Conservation (phyloP, 768 basidiomycete genomes). For the Leccinellum rugosiceps region DNA sequence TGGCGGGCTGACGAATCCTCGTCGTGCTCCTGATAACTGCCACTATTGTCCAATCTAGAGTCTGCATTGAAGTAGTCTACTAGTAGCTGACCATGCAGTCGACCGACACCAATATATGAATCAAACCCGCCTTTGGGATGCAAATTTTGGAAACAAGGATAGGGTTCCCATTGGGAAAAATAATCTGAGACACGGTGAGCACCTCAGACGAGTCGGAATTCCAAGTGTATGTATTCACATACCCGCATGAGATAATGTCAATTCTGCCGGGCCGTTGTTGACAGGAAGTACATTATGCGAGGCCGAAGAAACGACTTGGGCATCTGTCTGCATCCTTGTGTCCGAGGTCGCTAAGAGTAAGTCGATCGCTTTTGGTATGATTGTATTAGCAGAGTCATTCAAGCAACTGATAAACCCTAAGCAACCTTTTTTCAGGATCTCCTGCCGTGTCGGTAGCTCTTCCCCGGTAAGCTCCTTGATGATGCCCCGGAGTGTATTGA, state of each 20-base stretch:
- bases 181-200: conserved; percentile 5
- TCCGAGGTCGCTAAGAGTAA: not conserved
- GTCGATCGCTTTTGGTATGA: conserved; percentile 1
- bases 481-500: conserved; percentile 10
- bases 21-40: not conserved
- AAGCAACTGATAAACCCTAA: not conserved
- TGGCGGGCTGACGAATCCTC: not conserved
- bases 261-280: not conserved
- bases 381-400: not conserved
- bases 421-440: conserved; percentile 23
- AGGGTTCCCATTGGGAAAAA: not conserved
- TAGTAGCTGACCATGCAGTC: not conserved
- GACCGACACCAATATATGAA: not conserved
- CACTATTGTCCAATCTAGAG: not conserved
- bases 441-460: conserved; percentile 17
- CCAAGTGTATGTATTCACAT: not conserved
- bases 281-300: not conserved
- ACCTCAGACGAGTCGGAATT: not conserved
- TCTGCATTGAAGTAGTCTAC: not conserved
- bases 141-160: not conserved
- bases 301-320: not conserved
- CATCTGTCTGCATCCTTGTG: not conserved
- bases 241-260: not conserved
- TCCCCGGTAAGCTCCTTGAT: conserved; percentile 20
- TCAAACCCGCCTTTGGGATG: not conserved